A percentile compares a stretch with the other conserved stretches of the same genome.
These are phyloP conservation scores for Yarrowia bubula DNA, from an alignment of 805 yeast genomes.

Conservation along the genomic window DNA sequence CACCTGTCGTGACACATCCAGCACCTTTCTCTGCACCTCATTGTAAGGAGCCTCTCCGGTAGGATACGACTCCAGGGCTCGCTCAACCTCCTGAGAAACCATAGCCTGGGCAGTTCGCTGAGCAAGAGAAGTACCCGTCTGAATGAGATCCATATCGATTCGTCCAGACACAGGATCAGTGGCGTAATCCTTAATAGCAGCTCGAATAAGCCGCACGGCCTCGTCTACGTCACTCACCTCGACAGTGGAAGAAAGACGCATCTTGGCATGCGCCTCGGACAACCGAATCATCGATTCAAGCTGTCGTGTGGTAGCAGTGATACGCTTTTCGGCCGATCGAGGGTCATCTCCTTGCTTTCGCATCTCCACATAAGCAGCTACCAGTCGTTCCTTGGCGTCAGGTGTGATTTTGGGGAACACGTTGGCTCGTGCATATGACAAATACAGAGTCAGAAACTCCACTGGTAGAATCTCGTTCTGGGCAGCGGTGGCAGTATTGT, in stretches of 20 bases:
- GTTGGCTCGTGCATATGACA: slow-evolving; percentile 90
- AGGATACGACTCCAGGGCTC: slow-evolving; percentile 8
- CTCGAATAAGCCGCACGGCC: slow-evolving; percentile 86
- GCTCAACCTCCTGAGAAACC: slow-evolving; percentile 16
- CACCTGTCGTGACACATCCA: neutral
- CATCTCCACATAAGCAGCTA: slow-evolving; percentile 87
- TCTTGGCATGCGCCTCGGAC: slow-evolving; percentile 95
- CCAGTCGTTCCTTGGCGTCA: slow-evolving; percentile 81
- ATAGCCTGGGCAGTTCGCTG: slow-evolving; percentile 73
- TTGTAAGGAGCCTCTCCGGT: slow-evolving; percentile 1
- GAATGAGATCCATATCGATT: slow-evolving; percentile 95
- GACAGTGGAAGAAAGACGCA: slow-evolving; percentile 75
- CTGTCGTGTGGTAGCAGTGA: slow-evolving; percentile 97
- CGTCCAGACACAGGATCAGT: slow-evolving; percentile 96
- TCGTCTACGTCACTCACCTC: slow-evolving; percentile 81
- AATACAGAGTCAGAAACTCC: slow-evolving; percentile 82
- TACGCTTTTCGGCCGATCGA: slow-evolving; percentile 78
- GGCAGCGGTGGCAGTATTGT: slow-evolving; percentile 71
- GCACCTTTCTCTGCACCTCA: slow-evolving; percentile 8
- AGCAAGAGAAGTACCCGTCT: slow-evolving; percentile 89
- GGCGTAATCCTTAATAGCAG: slow-evolving; percentile 97
- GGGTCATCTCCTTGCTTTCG: slow-evolving; percentile 91
- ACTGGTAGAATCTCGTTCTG: slow-evolving; percentile 71
- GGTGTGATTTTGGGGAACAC: slow-evolving; percentile 74
- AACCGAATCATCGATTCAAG: slow-evolving; percentile 93